These are phyloP conservation scores for Mycosphaerella sp. DNA, from an alignment of 2,329 filamentous ascomycete genomes.

Conservation along the genomic window DNA sequence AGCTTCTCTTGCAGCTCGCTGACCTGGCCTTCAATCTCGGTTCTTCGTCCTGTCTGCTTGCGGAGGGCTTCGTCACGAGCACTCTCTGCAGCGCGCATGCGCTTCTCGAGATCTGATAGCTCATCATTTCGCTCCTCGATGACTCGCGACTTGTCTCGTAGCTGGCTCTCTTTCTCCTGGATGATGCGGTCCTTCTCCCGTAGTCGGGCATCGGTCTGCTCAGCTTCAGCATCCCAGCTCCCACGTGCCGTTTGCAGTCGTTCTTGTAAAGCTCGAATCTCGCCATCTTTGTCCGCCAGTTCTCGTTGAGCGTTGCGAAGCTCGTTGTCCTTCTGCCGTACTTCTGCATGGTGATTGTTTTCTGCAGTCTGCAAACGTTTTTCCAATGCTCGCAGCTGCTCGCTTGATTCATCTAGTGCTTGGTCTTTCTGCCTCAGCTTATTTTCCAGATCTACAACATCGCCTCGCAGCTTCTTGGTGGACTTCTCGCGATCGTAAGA, in stretches of 20 bases:
- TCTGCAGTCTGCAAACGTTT: conserved; percentile 30
- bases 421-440: conserved; percentile 33
- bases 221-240: conserved; percentile 36
- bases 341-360: conserved; percentile 17
- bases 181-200: conserved; percentile 44
- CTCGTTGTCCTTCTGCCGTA: conserved; percentile 36
- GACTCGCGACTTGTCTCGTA: conserved; percentile 67
- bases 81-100: conserved; percentile 26
- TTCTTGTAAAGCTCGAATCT: conserved; percentile 34
- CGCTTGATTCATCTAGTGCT: conserved; percentile 32
- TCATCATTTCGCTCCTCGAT: conserved; percentile 71
- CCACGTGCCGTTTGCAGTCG: conserved; percentile 34
- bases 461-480: conserved; percentile 35
- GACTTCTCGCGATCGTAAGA: conserved; percentile 33
- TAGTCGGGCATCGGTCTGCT: conserved; percentile 33
- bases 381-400: conserved; percentile 30
- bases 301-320: conserved; percentile 56
- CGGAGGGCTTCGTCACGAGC: conserved; percentile 25
- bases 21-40: conserved; percentile 42
- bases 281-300: conserved; percentile 34
- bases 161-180: conserved; percentile 65
- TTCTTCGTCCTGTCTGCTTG: conserved; percentile 50
- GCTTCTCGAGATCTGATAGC: conserved; percentile 39
- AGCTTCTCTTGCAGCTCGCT: conserved; percentile 47
- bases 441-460: conserved; percentile 31